These are phyloP conservation scores for Candida ponderosae DNA, from an alignment of 805 yeast species.

Conservation along the genomic window DNA sequence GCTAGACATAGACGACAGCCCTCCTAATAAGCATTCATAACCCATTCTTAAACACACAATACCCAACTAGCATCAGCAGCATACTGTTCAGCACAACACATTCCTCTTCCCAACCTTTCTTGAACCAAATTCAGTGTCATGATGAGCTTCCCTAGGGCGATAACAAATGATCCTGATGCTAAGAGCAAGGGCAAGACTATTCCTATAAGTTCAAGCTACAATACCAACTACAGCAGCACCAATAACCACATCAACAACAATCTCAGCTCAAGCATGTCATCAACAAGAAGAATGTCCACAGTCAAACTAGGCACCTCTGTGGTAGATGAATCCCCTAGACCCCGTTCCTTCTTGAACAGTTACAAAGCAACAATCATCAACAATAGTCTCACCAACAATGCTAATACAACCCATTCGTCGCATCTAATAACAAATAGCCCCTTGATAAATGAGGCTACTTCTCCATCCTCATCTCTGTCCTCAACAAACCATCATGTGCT, in stretches of 20 bases:
- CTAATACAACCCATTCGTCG: background rate
- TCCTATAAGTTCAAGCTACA: background rate
- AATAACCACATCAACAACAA: conserved; percentile 1
- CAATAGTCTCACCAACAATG: too few relatives aligned
- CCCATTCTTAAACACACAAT: too few relatives aligned
- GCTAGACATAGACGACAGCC: too few relatives aligned
- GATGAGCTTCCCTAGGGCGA: background rate
- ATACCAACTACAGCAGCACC: conserved; percentile 1
- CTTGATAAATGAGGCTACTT: background rate
- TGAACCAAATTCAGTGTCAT: too few relatives aligned
- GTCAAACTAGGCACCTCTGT: conserved; percentile 10
- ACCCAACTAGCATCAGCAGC: too few relatives aligned
- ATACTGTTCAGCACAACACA: too few relatives aligned
- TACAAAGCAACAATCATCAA: too few relatives aligned
- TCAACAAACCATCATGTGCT: conserved; percentile 3
- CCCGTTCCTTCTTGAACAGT: background rate
- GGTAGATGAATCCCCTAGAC: conserved; percentile 4
- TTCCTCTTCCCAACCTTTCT: too few relatives aligned
- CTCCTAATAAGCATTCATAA: too few relatives aligned
- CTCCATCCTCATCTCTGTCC: background rate
- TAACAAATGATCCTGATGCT: background rate
- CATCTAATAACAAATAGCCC: background rate
- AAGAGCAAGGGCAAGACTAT: background rate
- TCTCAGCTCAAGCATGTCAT: conserved; percentile 1
- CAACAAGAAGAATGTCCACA: conserved; percentile 12